A percentile compares a stretch with the other conserved stretches of the same genome.
phyloP scores from a whole-genome alignment of 768 basidiomycete species.

The Phlebiopsis gigantea region DNA sequence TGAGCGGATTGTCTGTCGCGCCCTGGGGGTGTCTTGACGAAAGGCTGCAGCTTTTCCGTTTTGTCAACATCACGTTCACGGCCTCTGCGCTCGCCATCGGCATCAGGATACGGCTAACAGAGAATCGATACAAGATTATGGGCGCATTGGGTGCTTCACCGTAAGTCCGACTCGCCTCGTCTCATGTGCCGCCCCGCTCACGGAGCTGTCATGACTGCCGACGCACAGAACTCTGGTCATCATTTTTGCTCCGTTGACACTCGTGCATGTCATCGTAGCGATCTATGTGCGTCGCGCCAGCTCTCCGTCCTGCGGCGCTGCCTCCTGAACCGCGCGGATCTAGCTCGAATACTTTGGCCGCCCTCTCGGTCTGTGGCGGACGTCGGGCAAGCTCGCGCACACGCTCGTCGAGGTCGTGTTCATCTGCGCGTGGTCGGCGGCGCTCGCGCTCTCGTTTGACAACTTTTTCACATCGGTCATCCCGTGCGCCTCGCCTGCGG shows the following conservation, averaged over 20 bases:
- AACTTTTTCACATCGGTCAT: constrained; percentile 87
- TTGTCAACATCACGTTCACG: constrained; percentile 81
- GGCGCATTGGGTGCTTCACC: constrained; percentile 82
- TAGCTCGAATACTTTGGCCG: constrained; percentile 92
- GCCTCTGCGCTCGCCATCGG: constrained; percentile 75
- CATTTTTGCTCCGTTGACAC: constrained; percentile 78
- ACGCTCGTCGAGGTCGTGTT: constrained; percentile 86
- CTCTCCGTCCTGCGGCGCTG: constrained; percentile 14
- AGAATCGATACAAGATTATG: constrained; percentile 43
- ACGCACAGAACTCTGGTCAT: constrained; percentile 66
- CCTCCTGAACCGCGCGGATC: constrained; percentile 14
- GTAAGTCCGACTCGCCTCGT: constrained; percentile 35
- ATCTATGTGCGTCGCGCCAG: constrained; percentile 60
- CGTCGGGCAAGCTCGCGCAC: constrained; percentile 80
- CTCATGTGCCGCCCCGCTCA: not conserved
- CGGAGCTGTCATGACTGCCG: not conserved
- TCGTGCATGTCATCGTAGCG: constrained; percentile 80
- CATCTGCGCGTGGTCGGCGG: constrained; percentile 92
- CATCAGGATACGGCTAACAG: constrained; percentile 61
- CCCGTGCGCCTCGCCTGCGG: constrained; percentile 58
- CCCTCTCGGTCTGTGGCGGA: constrained; percentile 88
- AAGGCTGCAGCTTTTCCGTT: constrained; percentile 63
- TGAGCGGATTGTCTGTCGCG: constrained; percentile 27
- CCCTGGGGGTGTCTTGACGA: constrained; percentile 6
- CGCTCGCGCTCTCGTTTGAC: constrained; percentile 83